Base-by-base conservation (phyloP, 495 filamentous ascomycete species). In the Penicillium alfredii region DNA sequence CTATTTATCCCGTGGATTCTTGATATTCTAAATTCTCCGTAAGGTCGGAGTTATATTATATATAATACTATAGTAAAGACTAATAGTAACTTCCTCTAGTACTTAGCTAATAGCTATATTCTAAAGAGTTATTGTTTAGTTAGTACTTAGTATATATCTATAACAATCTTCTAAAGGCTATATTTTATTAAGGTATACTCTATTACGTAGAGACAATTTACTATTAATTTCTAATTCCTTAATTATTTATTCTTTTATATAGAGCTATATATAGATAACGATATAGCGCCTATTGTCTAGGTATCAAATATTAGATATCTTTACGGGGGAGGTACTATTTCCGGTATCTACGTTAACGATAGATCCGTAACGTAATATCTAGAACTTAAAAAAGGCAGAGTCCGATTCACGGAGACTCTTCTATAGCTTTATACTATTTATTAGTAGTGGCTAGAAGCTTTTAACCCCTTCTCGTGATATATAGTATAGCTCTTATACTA, bases 111-210 rank as follows among this genome's bases (percentile, higher is more conserved):
- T 36, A 6, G 40, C 40, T 30, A 33, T 43, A 17, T 43, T 33
- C 33, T 25, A 43, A 18, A 43, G 24, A 0, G 33, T 36, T 15
- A 43, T 37, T 2, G 40, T 43, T 24, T 33, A 33, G 17, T 43
- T 43, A 23, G 40, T 43, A 11, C 40, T 43, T 3, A 43, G 32
- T 33, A 43, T 43, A 3, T 21, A 31, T 4, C 25, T 35, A 20
- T 30, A 30, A 12, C 8, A 9, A 24, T n/a, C 33, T 9, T 18
- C 16, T 4, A 25, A 19, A n/a, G 33, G 40, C 40, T 33, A 43
- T 31, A 35, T 35, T 10, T 30, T 7, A 36, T 43, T 10, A 6
- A 39, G 16, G 19, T 39, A 6, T 1, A 14, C 36, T 15, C 17
- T 20, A 13, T 28, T 21, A 15, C 4, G 11, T n/a, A 22, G n/a